These are phyloP conservation scores for Diaporthe destruens DNA, from an alignment of 2,329 filamentous ascomycete genomes.

Conservation along the genomic window DNA sequence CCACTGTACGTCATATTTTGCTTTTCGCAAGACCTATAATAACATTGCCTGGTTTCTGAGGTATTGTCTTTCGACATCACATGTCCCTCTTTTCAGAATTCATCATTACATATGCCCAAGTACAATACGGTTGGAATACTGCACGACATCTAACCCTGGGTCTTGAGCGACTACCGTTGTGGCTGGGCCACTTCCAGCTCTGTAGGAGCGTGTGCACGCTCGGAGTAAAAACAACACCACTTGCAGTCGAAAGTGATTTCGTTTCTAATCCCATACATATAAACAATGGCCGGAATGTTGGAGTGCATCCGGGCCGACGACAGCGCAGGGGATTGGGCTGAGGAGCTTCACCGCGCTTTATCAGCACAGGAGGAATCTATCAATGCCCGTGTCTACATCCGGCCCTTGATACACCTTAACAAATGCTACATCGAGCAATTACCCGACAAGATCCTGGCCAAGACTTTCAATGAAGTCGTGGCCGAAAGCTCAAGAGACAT, in stretches of 20 bases:
- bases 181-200: too few relatives aligned
- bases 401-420: background rate
- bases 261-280: too few relatives aligned
- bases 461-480: constrained; percentile 12
- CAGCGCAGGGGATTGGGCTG: constrained; percentile 4
- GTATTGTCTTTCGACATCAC: rapidly evolving
- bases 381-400: background rate
- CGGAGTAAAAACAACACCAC: too few relatives aligned
- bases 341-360: constrained; percentile 11
- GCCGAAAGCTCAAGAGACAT: background rate
- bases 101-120: background rate
- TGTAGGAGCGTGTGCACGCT: too few relatives aligned
- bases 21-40: background rate
- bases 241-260: background rate
- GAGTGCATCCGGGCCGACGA: background rate
- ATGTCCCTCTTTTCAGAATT: background rate
- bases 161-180: too few relatives aligned
- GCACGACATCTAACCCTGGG: too few relatives aligned
- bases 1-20: constrained; percentile 1
- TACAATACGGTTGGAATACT: too few relatives aligned
- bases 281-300: background rate
- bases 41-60: background rate
- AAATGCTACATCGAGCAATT: background rate
- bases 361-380: constrained; percentile 18
- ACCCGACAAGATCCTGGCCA: constrained; percentile 2